phyloP scores from a whole-genome alignment of 371 early-diverging fungal species.

The Actinomortierella wolfii region DNA sequence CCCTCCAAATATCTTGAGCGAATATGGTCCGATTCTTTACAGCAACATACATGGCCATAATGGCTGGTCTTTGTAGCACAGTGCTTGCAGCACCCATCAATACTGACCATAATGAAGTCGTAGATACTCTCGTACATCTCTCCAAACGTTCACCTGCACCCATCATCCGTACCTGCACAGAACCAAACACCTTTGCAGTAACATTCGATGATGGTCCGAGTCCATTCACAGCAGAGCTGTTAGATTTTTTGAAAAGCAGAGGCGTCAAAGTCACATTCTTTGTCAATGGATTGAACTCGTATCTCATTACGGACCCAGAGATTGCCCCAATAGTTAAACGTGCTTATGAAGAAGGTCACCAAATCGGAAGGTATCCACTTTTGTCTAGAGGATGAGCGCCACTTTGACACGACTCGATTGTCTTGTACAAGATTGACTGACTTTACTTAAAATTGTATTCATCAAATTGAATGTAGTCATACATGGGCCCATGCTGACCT shows the following conservation, averaged over 20 bases:
- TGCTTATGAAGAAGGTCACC: conserved; percentile 53
- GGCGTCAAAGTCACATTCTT: conserved; percentile 72
- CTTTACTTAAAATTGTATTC: too few relatives aligned
- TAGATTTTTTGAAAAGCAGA: conserved; percentile 54
- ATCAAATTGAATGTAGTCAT: conserved; percentile 6
- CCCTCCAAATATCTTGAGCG: too few relatives aligned
- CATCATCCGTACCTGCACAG: conserved; percentile 17
- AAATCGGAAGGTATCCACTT: conserved; percentile 56
- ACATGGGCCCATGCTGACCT: conserved; percentile 41
- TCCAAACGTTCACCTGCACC: conserved; percentile 9
- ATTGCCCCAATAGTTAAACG: conserved; percentile 51
- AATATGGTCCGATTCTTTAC: too few relatives aligned
- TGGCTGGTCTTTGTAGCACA: too few relatives aligned
- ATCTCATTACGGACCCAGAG: conserved; percentile 31
- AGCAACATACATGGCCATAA: too few relatives aligned
- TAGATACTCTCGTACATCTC: neutral
- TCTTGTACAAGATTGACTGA: too few relatives aligned
- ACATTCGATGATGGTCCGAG: conserved; percentile 76
- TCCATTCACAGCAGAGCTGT: conserved; percentile 49
- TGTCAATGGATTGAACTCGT: conserved; percentile 58
- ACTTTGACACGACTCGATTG: conserved; percentile 45
- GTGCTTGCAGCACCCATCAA: too few relatives aligned
- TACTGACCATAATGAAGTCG: too few relatives aligned
- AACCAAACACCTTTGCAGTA: conserved; percentile 44
- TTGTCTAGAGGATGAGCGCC: conserved; percentile 51